These are phyloP conservation scores for Microcos paniculata DNA, from an alignment of 345 rosid genomes.

Conservation along the genomic window DNA sequence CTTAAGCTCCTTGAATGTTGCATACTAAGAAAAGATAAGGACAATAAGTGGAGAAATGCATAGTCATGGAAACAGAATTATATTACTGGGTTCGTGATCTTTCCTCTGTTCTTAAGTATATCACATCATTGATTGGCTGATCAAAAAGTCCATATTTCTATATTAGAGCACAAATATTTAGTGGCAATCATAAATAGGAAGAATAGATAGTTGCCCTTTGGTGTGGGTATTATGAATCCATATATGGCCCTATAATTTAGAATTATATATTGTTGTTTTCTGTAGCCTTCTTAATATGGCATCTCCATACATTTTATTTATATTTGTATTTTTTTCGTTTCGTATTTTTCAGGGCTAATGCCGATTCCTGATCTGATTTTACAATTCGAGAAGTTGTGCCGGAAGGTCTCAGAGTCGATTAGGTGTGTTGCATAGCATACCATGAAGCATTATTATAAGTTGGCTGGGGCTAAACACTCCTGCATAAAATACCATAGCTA, in stretches of 20 bases:
- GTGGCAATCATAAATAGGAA: background rate
- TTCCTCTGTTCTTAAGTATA: background rate
- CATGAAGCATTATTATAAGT: conserved; percentile 2
- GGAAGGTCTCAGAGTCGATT: conserved; percentile 77
- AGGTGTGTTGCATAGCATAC: conserved; percentile 45
- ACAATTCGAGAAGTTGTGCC: conserved; percentile 77
- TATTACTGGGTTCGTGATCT: background rate
- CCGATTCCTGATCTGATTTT: conserved; percentile 79
- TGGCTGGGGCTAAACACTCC: background rate
- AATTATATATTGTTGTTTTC: conserved; percentile 2
- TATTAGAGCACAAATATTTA: background rate
- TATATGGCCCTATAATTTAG: background rate
- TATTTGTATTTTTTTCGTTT: background rate
- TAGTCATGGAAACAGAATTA: background rate
- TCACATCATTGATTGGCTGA: background rate
- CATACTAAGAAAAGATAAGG: background rate
- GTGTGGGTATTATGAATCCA: background rate
- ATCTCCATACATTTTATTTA: background rate
- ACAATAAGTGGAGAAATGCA: background rate
- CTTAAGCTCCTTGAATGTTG: background rate
- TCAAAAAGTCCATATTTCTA: conserved; percentile 2
- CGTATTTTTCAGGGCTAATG: conserved; percentile 67
- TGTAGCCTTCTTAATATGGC: conserved; percentile 2
- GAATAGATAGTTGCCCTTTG: background rate
- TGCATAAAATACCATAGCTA: background rate